A percentile compares a stretch with the other conserved stretches of the same genome.
Evolutionary conservation across 1,139 yeast genomes (phyloP).

Genomic region (Blastobotrys malaysiensis): DNA sequence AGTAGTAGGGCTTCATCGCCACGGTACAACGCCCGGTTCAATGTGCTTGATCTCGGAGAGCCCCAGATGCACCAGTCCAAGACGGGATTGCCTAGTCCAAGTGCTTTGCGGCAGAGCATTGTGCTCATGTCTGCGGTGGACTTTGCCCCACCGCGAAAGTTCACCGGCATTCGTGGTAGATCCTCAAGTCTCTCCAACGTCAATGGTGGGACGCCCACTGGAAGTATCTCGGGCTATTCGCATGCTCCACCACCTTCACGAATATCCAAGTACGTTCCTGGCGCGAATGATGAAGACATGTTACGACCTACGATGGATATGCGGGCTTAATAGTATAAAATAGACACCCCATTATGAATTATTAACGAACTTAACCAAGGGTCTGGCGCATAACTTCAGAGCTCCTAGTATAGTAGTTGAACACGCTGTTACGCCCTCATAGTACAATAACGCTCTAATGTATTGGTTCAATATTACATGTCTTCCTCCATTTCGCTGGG

Average conservation of each 20-base stretch:
- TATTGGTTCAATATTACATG: background rate
- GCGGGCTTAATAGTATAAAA: constrained; percentile 15
- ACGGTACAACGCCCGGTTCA: constrained; percentile 17
- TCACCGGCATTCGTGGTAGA: constrained; percentile 13
- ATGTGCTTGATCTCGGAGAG: constrained; percentile 14
- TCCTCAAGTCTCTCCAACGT: constrained; percentile 5
- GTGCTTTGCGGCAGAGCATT: constrained; percentile 28
- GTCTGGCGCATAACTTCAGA: no score
- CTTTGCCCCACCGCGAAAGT: constrained; percentile 32
- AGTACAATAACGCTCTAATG: no score
- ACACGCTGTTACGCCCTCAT: no score
- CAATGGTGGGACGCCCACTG: background rate
- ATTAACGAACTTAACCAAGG: background rate
- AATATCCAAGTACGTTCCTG: constrained; percentile 19
- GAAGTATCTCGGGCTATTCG: constrained; percentile 1
- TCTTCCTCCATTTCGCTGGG: constrained; percentile 94
- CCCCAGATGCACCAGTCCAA: background rate
- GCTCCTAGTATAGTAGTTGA: no score
- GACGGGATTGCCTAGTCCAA: constrained; percentile 28
- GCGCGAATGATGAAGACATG: constrained; percentile 22
- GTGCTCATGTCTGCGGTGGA: constrained; percentile 28
- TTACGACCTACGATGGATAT: constrained; percentile 29
- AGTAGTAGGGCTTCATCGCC: constrained; percentile 14
- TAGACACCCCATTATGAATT: background rate
- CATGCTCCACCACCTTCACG: constrained; percentile 5